phyloP scores from a whole-genome alignment of 73 alveolate genomes.

The Paramecium primaurelia region DNA sequence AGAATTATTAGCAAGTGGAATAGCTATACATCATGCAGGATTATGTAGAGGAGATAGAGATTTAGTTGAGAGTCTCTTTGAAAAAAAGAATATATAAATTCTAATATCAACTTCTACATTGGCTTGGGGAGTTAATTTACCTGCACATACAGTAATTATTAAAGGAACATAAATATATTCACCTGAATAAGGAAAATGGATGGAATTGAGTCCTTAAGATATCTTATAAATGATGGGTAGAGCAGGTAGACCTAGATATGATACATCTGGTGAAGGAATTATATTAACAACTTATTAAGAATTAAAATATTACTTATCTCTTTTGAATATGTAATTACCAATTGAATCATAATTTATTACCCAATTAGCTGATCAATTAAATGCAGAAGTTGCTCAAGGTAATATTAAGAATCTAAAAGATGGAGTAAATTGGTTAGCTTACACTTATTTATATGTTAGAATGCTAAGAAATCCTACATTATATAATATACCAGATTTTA shows the following conservation, averaged over 20 bases:
- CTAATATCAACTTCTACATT: slow-evolving; percentile 97
- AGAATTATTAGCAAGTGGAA: slow-evolving; percentile 94
- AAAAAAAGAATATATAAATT: slow-evolving; percentile 46
- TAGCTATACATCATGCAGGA: slow-evolving; percentile 99
- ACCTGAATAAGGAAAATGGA: slow-evolving; percentile 99
- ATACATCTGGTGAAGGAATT: slow-evolving; percentile 99
- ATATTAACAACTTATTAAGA: slow-evolving; percentile 96
- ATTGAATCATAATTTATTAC: slow-evolving; percentile 95
- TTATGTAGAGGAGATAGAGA: slow-evolving; percentile 95
- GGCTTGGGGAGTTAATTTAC: slow-evolving; percentile 99
- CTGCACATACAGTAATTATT: slow-evolving; percentile 99
- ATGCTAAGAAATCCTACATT: slow-evolving; percentile 90
- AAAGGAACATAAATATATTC: slow-evolving; percentile 99
- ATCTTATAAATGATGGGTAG: slow-evolving; percentile 99
- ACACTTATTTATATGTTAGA: slow-evolving; percentile 94
- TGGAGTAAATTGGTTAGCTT: slow-evolving; percentile 98
- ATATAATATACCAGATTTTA: slow-evolving; percentile 79
- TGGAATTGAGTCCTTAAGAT: slow-evolving; percentile 97
- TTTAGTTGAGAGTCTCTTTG: slow-evolving; percentile 96
- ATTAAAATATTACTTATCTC: slow-evolving; percentile 94
- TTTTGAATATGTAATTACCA: slow-evolving; percentile 97
- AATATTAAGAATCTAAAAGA: slow-evolving; percentile 90
- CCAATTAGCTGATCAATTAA: slow-evolving; percentile 90
- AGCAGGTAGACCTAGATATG: slow-evolving; percentile 99
- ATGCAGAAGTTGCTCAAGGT: slow-evolving; percentile 97